These are phyloP conservation scores for Cyberlindnera mycetangii DNA, from an alignment of 805 yeast species.

Conservation along the genomic window DNA sequence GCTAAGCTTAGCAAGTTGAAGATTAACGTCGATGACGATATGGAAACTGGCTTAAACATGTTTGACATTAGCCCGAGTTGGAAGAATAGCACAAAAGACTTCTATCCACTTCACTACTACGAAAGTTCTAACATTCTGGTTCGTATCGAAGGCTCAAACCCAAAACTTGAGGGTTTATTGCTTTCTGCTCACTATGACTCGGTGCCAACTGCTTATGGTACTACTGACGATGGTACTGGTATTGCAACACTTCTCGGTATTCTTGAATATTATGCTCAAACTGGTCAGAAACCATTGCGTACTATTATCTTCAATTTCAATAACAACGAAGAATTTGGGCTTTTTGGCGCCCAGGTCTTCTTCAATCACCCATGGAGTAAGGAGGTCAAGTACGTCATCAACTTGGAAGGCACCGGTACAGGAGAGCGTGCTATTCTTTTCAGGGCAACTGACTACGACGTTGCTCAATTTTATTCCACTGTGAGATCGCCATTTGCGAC, in stretches of 20 bases:
- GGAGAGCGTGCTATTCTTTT: conserved; percentile 75
- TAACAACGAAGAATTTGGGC: conserved; percentile 86
- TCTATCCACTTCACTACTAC: conserved; percentile 59
- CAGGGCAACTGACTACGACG: conserved; percentile 77
- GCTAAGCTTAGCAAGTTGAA: conserved; percentile 25
- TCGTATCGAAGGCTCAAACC: conserved; percentile 62
- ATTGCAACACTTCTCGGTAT: conserved; percentile 76
- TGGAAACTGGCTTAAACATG: conserved; percentile 36
- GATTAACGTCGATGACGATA: conserved; percentile 37
- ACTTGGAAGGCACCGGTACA: conserved; percentile 90
- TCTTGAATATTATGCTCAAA: conserved; percentile 43
- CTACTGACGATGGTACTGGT: conserved; percentile 93
- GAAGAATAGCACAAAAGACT: conserved; percentile 34
- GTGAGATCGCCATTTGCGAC: conserved; percentile 72
- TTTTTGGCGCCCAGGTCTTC: conserved; percentile 77
- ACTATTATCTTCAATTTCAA: conserved; percentile 82
- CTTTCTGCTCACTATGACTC: conserved; percentile 87
- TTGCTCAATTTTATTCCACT: conserved; percentile 52
- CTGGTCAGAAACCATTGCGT: conserved; percentile 54
- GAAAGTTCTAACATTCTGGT: conserved; percentile 83
- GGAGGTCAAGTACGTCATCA: conserved; percentile 61
- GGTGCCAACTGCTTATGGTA: conserved; percentile 82
- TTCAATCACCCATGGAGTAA: conserved; percentile 69
- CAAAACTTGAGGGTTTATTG: conserved; percentile 60
- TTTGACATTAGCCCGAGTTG: conserved; percentile 51